These are phyloP conservation scores for Chalciporus pseudorubinellus DNA, from an alignment of 768 basidiomycete genomes.

Conservation along the genomic window DNA sequence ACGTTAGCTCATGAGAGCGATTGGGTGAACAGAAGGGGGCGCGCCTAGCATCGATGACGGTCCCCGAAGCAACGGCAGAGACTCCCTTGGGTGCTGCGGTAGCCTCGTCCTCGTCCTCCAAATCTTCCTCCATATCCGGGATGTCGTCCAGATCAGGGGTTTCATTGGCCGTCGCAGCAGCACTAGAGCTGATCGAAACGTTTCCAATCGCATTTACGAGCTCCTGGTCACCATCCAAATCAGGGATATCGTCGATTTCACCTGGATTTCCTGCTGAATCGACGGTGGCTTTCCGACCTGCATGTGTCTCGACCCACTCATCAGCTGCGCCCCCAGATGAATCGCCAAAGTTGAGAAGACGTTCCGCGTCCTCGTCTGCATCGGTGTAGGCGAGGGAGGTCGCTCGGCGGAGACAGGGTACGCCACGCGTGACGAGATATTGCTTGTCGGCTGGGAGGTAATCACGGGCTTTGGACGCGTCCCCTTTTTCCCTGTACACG, in stretches of 20 bases:
- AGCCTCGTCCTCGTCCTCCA: constrained; percentile 86
- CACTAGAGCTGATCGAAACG: constrained; percentile 41
- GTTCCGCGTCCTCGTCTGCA: constrained; percentile 94
- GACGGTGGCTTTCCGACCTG: constrained; percentile 58
- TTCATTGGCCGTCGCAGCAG: constrained; percentile 40
- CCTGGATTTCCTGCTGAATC: constrained; percentile 59
- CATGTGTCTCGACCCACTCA: constrained; percentile 99
- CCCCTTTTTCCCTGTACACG: constrained; percentile 82
- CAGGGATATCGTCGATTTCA: constrained; percentile 83
- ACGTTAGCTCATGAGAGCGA: constrained; percentile 1
- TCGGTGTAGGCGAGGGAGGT: constrained; percentile 92
- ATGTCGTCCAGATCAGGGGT: constrained; percentile 97
- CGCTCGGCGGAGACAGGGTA: constrained; percentile 94
- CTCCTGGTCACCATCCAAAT: constrained; percentile 61
- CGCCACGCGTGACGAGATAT: constrained; percentile 92
- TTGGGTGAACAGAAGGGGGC: constrained; percentile 15
- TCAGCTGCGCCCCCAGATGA: constrained; percentile 59
- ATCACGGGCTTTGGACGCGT: constrained; percentile 79
- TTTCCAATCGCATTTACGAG: constrained; percentile 44
- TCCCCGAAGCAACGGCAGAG: constrained; percentile 26
- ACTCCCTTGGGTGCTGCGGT: constrained; percentile 58
- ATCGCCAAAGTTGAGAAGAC: constrained; percentile 80
- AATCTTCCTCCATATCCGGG: constrained; percentile 96
- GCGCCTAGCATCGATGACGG: constrained; percentile 50
- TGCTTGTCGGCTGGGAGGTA: constrained; percentile 96